phyloP scores from a whole-genome alignment of 2,329 filamentous ascomycete genomes.

The Neocucurbitaria cava region DNA sequence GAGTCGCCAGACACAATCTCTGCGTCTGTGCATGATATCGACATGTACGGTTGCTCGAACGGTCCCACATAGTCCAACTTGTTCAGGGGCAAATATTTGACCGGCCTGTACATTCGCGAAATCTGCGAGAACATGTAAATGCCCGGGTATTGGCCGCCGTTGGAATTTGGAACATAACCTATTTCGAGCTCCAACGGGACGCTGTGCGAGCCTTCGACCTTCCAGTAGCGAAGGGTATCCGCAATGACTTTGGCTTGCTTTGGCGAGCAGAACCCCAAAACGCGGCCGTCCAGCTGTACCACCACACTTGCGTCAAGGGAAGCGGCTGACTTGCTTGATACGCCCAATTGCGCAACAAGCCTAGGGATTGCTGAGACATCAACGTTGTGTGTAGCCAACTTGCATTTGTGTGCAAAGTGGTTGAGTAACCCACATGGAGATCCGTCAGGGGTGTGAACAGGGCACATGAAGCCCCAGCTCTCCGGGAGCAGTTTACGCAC shows the following conservation, averaged over 20 bases:
- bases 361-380: conserved; percentile 78
- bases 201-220: conserved; percentile 83
- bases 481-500: conserved; percentile 95
- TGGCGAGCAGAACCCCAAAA: conserved; percentile 89
- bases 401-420: conserved; percentile 94
- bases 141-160: conserved; percentile 93
- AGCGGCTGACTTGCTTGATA: conserved; percentile 76
- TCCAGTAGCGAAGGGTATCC: conserved; percentile 92
- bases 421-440: conserved; percentile 93
- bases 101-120: conserved; percentile 85
- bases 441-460: conserved; percentile 96
- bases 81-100: conserved; percentile 88
- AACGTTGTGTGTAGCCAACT: conserved; percentile 77
- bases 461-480: conserved; percentile 97
- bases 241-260: conserved; percentile 81
- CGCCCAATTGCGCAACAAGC: conserved; percentile 79
- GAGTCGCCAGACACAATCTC: conserved; percentile 89
- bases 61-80: conserved; percentile 89
- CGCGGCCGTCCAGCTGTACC: conserved; percentile 87
- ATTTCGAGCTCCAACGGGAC: conserved; percentile 88
- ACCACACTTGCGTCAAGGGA: conserved; percentile 83
- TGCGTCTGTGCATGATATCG: conserved; percentile 87
- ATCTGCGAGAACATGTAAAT: conserved; percentile 90
- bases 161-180: conserved; percentile 86
- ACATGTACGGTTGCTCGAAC: conserved; percentile 98